Base-by-base conservation (phyloP, 2,329 filamentous ascomycete genomes). In the Pseudogymnoascus verrucosus region DNA sequence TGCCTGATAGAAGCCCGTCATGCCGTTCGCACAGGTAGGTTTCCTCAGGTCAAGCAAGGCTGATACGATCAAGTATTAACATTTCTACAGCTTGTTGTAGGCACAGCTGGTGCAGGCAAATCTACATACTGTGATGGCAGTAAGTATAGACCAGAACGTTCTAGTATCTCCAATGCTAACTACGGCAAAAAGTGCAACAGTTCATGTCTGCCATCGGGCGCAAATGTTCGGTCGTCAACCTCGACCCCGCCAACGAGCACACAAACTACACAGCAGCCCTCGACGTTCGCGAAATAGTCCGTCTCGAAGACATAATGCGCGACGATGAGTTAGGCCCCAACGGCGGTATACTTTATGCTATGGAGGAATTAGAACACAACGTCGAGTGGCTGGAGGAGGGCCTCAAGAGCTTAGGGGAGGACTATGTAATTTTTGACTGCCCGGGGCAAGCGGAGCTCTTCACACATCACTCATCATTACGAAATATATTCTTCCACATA, bases 41-140 rank as follows among this genome's bases (percentile, higher is more conserved):
- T 39, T 21, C 21, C 19, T 3, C 36, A 42, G 47, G 19, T 23
- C 19, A n/a, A 34, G 61, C 19, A 14, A 34, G 61, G 19, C n/a
- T 14, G 61, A 62, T 21, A 26, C 7, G 12, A 14, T 16, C 60
- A 5, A 44, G 14, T 42, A 8, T 23, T 61, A 23, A 63, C n/a
- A 31, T 3, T 19, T 31, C 28, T 51, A 26, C 90, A 96, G 78
- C 86, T 97, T 47, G 87, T 96, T 39, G 87, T 96, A 71, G 95
- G 95, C n/a, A 93, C 93, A 69, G 95, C 95, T 5, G 95, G 95
- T 71, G 87, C 92, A 31, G 95, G 95, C 66, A 99, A 99, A 79
- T 97, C 92, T 68, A 99, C 95, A 6, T 97, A 96, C 75, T 98
- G 93, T 80, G 91, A 98, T 86, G 95, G 95, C 74, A 96, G 86